Base-by-base conservation (phyloP, 163 green algal species). In the Scenedesmus sp. region DNA sequence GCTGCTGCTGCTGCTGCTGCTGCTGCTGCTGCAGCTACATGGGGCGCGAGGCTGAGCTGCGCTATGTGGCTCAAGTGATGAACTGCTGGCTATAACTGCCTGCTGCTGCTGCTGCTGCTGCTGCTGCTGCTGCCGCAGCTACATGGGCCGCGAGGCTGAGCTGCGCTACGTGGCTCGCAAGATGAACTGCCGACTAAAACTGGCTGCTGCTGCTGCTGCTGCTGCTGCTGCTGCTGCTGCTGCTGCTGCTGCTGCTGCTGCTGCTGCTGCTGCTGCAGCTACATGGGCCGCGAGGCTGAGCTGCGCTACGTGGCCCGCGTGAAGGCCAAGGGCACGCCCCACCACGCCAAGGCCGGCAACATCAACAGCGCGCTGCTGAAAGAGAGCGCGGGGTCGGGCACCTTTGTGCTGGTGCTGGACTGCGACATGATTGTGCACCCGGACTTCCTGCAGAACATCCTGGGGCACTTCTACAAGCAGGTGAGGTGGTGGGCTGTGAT, bases 341-440 rank as follows among this genome's bases (percentile, higher is more conserved):
- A 96, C 89, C 95, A 96, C 70, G 94, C 91, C 81, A 96, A 96
- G 81, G 94, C 94, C 0, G 94, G 94, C 62, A 96, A 96, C 95
- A 96, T 96, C 93, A 96, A 96, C 92, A 89, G 64, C 62, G 76
- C 74, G 12, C 84, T 96, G 70, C 82, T 97, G 13, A 92, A 93
- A 74, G 87, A 84, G 16, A n/a, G 84, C 6, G 26, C 13, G 4
- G 66, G 73, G 54, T 16, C 20, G n/a, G 92, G 81, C 10, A 46
- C 59, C 9, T 96, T 92, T 26, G 81, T 96, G 4, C 23, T 96
- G 4, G 92, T 96, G 23, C 95, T 96, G 16, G 94, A 96, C 85
- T 94, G 92, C 57, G 88, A 96, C 67, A 96, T 96, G 94, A 95
- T 96, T 57, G 90, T 91, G 52, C 89, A 96, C 52, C 95, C 92